These are phyloP conservation scores for Pezicula rhizophila DNA, from an alignment of 2,329 filamentous ascomycete genomes.

Conservation along the genomic window DNA sequence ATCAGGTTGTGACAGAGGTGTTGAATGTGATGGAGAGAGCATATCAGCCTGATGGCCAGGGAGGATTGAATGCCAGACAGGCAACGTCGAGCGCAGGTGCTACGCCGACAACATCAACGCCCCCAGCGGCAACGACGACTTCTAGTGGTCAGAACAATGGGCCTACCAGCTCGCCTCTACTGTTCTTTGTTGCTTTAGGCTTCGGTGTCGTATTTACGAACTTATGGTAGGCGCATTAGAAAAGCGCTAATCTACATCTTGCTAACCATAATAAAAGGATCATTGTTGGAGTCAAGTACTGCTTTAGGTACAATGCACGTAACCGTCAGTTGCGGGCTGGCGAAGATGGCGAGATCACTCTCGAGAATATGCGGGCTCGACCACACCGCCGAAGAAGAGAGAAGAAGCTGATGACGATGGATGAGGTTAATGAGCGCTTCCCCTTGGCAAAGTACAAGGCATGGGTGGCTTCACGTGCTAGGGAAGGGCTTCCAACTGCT, in stretches of 20 bases:
- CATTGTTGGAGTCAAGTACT: constrained; percentile 98
- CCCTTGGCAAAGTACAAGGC: constrained; percentile 94
- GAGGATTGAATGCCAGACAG: constrained; percentile 7
- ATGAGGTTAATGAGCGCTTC: constrained; percentile 97
- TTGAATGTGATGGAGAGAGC: constrained; percentile 19
- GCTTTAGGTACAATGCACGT: constrained; percentile 94
- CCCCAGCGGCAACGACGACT: constrained; percentile 18
- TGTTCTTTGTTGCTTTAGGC: constrained; percentile 92
- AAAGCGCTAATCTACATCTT: constrained; percentile 2
- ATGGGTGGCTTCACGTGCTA: constrained; percentile 80
- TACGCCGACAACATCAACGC: constrained; percentile 16
- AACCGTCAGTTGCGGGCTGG: constrained; percentile 72
- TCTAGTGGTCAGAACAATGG: constrained; percentile 29
- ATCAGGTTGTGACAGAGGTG: constrained; percentile 21
- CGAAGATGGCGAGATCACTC: constrained; percentile 82
- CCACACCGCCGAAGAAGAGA: constrained; percentile 83
- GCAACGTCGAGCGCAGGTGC: constrained; percentile 7
- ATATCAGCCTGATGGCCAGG: constrained; percentile 9
- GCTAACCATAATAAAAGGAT: constrained; percentile 60
- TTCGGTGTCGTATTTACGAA: constrained; percentile 99
- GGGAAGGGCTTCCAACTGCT: constrained; percentile 74
- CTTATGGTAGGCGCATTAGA: constrained; percentile 66
- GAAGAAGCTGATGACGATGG: constrained; percentile 99
- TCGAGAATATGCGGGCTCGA: constrained; percentile 72
- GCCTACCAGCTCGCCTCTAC: constrained; percentile 65